phyloP scores from a whole-genome alignment of 768 basidiomycete genomes.

The Lactarius tabidus region DNA sequence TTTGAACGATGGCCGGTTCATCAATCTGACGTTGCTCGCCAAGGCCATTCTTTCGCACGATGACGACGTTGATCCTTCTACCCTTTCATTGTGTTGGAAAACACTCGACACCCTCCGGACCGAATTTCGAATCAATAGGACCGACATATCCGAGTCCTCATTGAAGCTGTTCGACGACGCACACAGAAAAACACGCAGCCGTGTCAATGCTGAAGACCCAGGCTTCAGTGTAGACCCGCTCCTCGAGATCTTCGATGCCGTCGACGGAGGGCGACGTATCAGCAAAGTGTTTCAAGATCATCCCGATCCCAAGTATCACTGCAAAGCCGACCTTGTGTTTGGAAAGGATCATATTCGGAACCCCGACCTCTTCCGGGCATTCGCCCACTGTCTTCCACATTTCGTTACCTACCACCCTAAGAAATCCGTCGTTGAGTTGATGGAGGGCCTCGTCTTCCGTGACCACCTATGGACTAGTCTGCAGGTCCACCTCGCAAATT shows the following conservation, averaged over 20 bases:
- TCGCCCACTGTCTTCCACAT: conserved; percentile 2
- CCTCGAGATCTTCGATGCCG: neutral
- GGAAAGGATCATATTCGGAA: conserved; percentile 11
- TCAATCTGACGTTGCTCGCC: conserved; percentile 7
- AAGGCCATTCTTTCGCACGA: neutral
- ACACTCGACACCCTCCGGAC: conserved; percentile 11
- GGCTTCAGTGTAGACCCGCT: neutral
- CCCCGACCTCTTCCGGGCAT: neutral
- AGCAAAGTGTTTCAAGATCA: neutral
- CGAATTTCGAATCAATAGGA: neutral
- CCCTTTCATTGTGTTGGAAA: conserved; percentile 12
- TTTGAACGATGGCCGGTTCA: conserved; percentile 3
- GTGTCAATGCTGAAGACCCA: neutral
- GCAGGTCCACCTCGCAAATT: conserved; percentile 2
- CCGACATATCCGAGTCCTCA: neutral
- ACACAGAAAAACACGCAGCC: neutral
- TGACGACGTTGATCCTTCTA: neutral
- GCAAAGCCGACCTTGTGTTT: conserved; percentile 3
- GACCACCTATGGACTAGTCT: conserved; percentile 9
- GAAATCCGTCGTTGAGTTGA: neutral
- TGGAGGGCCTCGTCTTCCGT: neutral
- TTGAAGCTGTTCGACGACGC: neutral
- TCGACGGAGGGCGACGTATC: neutral
- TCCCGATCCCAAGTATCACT: neutral
- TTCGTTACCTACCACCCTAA: neutral